Percentiles rank a stretch among this genome's conserved stretches.
Conservation (phyloP, 768 basidiomycete genomes). For the Artomyces pyxidatus region DNA sequence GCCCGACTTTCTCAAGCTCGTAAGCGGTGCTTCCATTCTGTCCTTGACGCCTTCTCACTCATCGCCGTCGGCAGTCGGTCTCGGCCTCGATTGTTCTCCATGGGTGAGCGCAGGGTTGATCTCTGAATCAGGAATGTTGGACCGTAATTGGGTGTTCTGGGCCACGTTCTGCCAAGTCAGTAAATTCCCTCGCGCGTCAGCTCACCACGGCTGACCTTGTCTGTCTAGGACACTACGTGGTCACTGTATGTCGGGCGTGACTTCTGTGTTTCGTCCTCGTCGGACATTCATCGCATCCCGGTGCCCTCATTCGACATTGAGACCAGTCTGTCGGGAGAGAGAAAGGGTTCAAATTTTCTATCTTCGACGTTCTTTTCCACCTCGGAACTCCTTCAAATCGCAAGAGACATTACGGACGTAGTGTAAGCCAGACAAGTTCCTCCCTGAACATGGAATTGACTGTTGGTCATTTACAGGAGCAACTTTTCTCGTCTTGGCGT, state of each 20-base stretch:
- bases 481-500: conserved; percentile 12
- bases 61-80: conserved; percentile 34
- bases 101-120: conserved; percentile 49
- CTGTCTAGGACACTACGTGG: no score
- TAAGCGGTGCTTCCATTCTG: conserved; percentile 26
- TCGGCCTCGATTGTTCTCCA: conserved; percentile 48
- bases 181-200: background rate
- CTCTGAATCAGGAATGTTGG: conserved; percentile 41
- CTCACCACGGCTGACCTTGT: background rate
- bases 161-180: conserved; percentile 45
- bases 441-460: no score
- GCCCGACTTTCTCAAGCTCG: conserved; percentile 51
- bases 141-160: conserved; percentile 57
- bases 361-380: no score
- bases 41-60: background rate
- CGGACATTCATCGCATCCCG: no score
- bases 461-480: conserved; percentile 10
- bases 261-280: no score
- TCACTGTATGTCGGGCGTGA: no score
- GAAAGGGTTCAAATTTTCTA: no score
- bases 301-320: no score
- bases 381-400: no score
- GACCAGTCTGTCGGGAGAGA: no score
- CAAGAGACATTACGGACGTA: no score
- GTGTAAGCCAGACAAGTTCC: no score